phyloP scores from a whole-genome alignment of 768 basidiomycete genomes.

The Panaeolus cyanescens region DNA sequence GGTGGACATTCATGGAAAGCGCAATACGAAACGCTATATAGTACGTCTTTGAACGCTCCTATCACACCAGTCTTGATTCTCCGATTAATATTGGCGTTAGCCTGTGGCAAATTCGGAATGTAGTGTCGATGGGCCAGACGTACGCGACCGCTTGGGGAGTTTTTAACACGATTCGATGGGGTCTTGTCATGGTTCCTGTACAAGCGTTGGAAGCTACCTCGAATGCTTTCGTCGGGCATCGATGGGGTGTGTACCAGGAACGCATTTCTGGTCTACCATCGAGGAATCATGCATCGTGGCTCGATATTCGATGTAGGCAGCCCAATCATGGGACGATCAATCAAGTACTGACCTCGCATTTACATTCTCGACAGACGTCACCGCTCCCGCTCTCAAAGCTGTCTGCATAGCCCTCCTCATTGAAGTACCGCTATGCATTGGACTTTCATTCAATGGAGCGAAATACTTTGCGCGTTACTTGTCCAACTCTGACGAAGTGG shows the following conservation, averaged over 20 bases:
- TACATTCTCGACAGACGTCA: constrained; percentile 6
- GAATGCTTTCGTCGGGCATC: constrained; percentile 24
- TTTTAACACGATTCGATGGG: constrained; percentile 28
- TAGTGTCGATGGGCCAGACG: constrained; percentile 21
- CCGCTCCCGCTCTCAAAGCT: constrained; percentile 15
- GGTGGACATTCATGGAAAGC: constrained; percentile 22
- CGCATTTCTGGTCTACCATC: not conserved
- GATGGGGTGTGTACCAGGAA: constrained; percentile 18
- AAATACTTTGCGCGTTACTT: constrained; percentile 23
- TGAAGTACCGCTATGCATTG: constrained; percentile 20
- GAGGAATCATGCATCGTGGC: constrained; percentile 5
- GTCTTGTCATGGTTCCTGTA: constrained; percentile 25
- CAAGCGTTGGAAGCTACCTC: constrained; percentile 20
- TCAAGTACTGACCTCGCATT: not conserved
- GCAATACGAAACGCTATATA: constrained; percentile 22
- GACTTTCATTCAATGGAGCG: constrained; percentile 18
- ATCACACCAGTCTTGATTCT: not conserved
- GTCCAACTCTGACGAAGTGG: constrained; percentile 24
- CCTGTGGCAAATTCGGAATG: constrained; percentile 23
- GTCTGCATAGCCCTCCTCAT: constrained; percentile 16
- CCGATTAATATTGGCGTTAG: not conserved
- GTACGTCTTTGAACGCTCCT: constrained; percentile 2
- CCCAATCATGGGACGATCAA: not conserved
- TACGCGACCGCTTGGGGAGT: constrained; percentile 28
- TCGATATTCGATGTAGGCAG: constrained; percentile 11